Evolutionary conservation across 371 early-diverging fungal species (phyloP).

Genomic region (Mucor lusitanicus): DNA sequence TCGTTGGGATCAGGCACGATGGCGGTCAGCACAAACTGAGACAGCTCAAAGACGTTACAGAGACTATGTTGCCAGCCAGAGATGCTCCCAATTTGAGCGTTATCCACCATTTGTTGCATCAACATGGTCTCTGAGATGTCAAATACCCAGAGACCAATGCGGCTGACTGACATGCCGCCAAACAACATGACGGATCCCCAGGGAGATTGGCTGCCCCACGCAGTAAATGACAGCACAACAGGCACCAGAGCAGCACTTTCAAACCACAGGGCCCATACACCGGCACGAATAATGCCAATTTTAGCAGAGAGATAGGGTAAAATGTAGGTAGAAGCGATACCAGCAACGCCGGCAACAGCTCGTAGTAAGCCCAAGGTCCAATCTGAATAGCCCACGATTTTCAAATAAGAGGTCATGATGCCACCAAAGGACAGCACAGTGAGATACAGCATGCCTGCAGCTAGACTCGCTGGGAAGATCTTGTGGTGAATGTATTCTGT

Average conservation of each 20-base stretch:
- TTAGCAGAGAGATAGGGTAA: background rate
- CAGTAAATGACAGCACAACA: background rate
- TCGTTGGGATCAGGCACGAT: background rate
- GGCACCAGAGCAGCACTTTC: background rate
- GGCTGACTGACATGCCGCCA: conserved; percentile 1
- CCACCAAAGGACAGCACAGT: conserved; percentile 5
- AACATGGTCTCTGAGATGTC: conserved; percentile 3
- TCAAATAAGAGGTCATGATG: conserved; percentile 1
- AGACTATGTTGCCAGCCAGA: conserved; percentile 6
- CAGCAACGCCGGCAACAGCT: background rate
- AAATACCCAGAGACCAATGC: conserved; percentile 4
- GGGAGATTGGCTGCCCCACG: background rate
- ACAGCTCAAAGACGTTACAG: background rate
- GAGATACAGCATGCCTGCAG: background rate
- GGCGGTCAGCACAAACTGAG: background rate
- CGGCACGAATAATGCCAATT: conserved; percentile 1
- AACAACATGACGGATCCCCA: background rate
- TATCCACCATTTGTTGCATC: background rate
- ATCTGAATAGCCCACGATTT: background rate
- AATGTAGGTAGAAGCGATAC: conserved; percentile 1
- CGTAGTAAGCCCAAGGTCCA: background rate
- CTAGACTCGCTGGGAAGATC: conserved; percentile 1
- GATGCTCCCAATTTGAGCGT: background rate
- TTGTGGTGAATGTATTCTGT: background rate
- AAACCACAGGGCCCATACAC: conserved; percentile 3